Percentiles rank a stretch among this genome's conserved stretches.
Evolutionary conservation across 371 early-diverging fungal genomes (phyloP).

Genomic region (Mortierella sp.): DNA sequence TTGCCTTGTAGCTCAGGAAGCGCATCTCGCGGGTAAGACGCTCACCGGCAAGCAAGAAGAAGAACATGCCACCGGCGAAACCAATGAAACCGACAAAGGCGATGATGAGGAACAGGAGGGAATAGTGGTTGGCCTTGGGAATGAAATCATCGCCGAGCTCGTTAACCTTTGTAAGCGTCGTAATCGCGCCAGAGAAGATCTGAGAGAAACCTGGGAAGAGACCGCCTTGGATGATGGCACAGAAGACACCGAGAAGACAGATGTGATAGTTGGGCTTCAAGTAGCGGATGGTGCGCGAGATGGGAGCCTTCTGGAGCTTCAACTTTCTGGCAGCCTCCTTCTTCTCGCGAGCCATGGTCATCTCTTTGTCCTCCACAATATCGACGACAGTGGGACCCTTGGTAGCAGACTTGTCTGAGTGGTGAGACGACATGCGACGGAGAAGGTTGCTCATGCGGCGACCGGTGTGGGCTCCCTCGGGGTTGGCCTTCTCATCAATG

Average conservation of each 20-base stretch:
- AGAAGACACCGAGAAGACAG: conserved; percentile 58
- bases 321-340: conserved; percentile 61
- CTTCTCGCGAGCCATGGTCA: conserved; percentile 41
- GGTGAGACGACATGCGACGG: conserved; percentile 54
- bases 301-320: conserved; percentile 65
- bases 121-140: conserved; percentile 41
- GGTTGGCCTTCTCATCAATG: conserved; percentile 34
- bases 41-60: conserved; percentile 47
- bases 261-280: conserved; percentile 52
- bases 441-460: conserved; percentile 36
- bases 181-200: conserved; percentile 59
- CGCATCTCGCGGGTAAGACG: conserved; percentile 52
- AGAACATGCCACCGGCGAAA: conserved; percentile 40
- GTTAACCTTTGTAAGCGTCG: conserved; percentile 17
- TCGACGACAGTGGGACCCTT: conserved; percentile 18
- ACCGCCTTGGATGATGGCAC: conserved; percentile 65
- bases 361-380: conserved; percentile 30
- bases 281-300: conserved; percentile 57
- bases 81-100: conserved; percentile 83
- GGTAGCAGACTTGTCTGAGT: conserved; percentile 42
- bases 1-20: conserved; percentile 54
- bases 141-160: conserved; percentile 51
- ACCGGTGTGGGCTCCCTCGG: conserved; percentile 37
- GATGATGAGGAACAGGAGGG: conserved; percentile 79
- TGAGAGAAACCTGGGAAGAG: conserved; percentile 79